Percentiles rank a stretch among this genome's conserved stretches.
These are phyloP conservation scores for Biscogniauxia mediterranea DNA, from an alignment of 2,329 filamentous ascomycete genomes.

Conservation along the genomic window DNA sequence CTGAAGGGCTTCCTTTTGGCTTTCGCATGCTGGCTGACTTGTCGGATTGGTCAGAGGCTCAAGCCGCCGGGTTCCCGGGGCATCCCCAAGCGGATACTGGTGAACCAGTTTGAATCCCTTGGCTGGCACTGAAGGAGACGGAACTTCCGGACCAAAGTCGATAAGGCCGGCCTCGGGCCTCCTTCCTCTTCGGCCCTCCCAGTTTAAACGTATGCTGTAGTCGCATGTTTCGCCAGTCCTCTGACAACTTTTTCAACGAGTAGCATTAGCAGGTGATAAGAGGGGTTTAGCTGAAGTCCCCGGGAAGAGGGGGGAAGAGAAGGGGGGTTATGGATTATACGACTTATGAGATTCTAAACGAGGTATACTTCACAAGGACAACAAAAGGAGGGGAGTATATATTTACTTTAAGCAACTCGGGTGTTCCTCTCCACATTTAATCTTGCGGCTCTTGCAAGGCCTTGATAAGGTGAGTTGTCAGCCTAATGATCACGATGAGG, in stretches of 20 bases:
- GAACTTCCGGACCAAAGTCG: conserved; percentile 27
- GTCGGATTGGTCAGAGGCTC: conserved; percentile 29
- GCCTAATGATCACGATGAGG: conserved; percentile 4
- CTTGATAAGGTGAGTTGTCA: conserved; percentile 39
- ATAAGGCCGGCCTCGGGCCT: conserved; percentile 41
- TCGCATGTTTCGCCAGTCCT: conserved; percentile 73
- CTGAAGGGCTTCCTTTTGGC: conserved; percentile 14
- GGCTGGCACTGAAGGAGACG: conserved; percentile 28
- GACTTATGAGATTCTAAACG: conserved; percentile 6
- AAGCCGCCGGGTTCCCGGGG: conserved; percentile 28
- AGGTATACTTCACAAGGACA: conserved; percentile 2
- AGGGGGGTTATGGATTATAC: conserved; percentile 5
- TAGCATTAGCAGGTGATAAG: conserved; percentile 14
- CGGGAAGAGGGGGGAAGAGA: neutral
- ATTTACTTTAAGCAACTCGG: conserved; percentile 65
- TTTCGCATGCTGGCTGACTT: conserved; percentile 19
- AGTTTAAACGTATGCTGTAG: conserved; percentile 78
- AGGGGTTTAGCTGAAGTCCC: too few relatives aligned
- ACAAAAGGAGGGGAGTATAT: conserved; percentile 5
- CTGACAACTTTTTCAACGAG: conserved; percentile 50
- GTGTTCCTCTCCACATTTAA: conserved; percentile 79
- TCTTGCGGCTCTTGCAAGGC: conserved; percentile 77
- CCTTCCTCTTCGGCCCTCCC: conserved; percentile 70
- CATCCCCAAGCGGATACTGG: conserved; percentile 30
- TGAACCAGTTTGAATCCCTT: conserved; percentile 37